Base-by-base conservation (phyloP, 2,329 filamentous ascomycete species). In the Alternaria brassicae region DNA sequence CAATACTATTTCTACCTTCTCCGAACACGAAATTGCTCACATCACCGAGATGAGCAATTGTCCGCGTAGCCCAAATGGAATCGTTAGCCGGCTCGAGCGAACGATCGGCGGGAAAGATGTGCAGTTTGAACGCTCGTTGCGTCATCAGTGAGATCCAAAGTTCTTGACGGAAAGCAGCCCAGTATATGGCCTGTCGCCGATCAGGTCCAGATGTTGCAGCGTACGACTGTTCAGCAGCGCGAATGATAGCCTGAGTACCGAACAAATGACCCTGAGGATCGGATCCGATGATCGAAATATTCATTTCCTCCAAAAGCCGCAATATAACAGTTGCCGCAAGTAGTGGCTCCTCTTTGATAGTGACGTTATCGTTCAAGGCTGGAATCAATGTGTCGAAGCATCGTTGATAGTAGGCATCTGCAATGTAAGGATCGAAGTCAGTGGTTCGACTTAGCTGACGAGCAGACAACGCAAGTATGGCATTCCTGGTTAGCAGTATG, bases 321-420 rank as follows among this genome's bases (percentile, higher is more conserved):
- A 81, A 56, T 21, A 81, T 77, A 12, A 80, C 76, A 1, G 78
- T 80, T 2, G 79, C 78, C 37, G 79, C 77, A 21, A 80, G 67
- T 1, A 81, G 67, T 27, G 77, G 73, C 53, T 80, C 78, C 44
- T 80, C 78, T 50, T 74, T 74, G 21, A 77, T 77, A 15, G 78
- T 72, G n/a, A 74, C 66, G 23, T 73, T 74, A 25, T 81, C 71
- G 56, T 78, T 75, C 3, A 81, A 60, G 1, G 76, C 74, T 2
- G 79, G 78, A 3, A 80, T 80, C 17, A 80, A 54, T 2, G 76
- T 79, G 25, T 77, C 68, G 27, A 81, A 76, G 53, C 79, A 80
- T 4, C 71, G 70, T 56, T 79, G 75, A 44, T 80, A 79, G 55
- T 81, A 80, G 4, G 76, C 75, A 60, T 80, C 79, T 6, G 79